Base-by-base conservation (phyloP, 2,329 filamentous ascomycete genomes). In the Tolypocladium cylindrosporum region DNA sequence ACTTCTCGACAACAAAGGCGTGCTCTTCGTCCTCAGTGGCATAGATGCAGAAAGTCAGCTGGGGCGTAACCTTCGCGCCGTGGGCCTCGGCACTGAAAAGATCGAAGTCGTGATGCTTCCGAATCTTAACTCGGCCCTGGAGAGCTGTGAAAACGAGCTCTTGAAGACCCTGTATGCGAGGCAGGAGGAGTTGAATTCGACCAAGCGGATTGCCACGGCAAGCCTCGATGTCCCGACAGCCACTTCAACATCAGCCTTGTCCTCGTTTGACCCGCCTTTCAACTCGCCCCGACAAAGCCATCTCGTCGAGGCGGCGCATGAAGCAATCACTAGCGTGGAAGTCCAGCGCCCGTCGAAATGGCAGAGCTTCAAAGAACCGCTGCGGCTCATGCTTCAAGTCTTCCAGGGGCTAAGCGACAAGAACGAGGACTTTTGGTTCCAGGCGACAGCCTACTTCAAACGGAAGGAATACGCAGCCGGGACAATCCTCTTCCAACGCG, bases 371-470 rank as follows among this genome's bases (percentile, higher is more conserved):
- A 90, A 89, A 63, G 91, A 97, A 69, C 94, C 94, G 0, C 82
- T 97, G 9, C 89, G 90, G 1, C 84, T 99, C 53, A 90, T 99
- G 72, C 81, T 99, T 31, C 93, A 97, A 70, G 90, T 94, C n/a
- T 97, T 99, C 75, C 88, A 94, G 68, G 89, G 91, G 51, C 77
- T 97, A 14, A 95, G 90, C 55, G 78, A 85, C 56, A 86, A 89
- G 71, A 94, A 93, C 67, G 91, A 96, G 71, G 92, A 97, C 71
- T 97, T 97, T 70, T 99, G 94, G 94, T 93, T 92, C 72, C 84
- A 84, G 1, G 87, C 86, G 0, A 84, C 84, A 5, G 77, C 82
- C 0, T 97, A 89, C 74, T 97, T 99, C 68, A 74, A 77, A 43
- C 83, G 84, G 51, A 83, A 83, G 61, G 83, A 88, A 60, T 90